Base-by-base conservation (phyloP, 768 basidiomycete genomes). In the Fistulinella prunicolor region DNA sequence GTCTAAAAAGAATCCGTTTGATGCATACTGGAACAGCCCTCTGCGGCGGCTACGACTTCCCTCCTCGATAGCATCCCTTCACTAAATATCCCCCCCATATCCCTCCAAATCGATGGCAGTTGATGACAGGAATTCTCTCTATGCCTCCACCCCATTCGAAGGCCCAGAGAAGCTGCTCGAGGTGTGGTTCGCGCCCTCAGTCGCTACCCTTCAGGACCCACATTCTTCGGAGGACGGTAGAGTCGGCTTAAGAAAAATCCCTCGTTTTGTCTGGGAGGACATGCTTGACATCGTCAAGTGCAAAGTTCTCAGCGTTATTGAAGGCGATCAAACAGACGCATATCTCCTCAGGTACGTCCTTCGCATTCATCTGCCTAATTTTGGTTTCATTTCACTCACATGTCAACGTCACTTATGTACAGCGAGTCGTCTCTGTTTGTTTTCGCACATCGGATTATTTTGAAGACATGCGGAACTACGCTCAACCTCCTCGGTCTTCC, bases 381-480 rank as follows among this genome's bases (percentile, higher is more conserved):
- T 40, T n/a, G 9, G 22, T 24, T 29, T 50, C 26, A 49, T 59
- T 36, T 32, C 36, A 0, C n/a, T 47, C 24, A 2, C 38, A 39
- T 56, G 42, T 54, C 58, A 10, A 62, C 49, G 13, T 51, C 34
- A 38, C 42, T 44, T 20, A 29, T 49, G 20, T 28, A n/a, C 67
- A 98, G 96, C 73, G 96, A 98, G 79, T 98, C 95, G 0, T 97
- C 94, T 30, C 77, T 99, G 46, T 95, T 99, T 62, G 84, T 99
- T 45, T 91, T 87, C 32, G 83, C 95, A 2, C 94, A 99, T 70
- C 86, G 93, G 47, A 79, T 99, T 51, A 98, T 99, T 60, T 82
- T 99, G 63, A 99, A 99, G 72, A 99, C 96, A 12, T 99, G 96
- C 68, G 96, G 96, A 21, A 99, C 96, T 4, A 99, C 96, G 6